Evolutionary conservation across 768 basidiomycete species (phyloP), one percentile per base, ranked within the genome.

Genomic region (Lactarius quietus): DNA sequence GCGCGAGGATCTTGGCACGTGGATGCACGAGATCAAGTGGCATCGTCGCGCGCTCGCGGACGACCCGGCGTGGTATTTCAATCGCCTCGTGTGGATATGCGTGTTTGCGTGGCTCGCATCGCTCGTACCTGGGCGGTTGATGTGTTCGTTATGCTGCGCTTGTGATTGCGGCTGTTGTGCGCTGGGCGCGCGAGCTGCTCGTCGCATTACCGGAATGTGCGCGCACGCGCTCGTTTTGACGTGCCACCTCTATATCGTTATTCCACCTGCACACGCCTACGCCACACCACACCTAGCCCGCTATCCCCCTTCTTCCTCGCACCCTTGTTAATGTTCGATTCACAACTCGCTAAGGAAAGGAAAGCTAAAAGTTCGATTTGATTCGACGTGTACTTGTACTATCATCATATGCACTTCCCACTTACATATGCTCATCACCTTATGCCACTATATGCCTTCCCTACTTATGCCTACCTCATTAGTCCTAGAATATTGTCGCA

Each of bases 71-170:
- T 66, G 64, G 67, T 62, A 66, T 29, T 20, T 60, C 23, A 61
- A 68, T n/a, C 64, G 64, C 7, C 59, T 68, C 48, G 3, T 68
- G 17, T 38, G 9, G 3, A 39, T 68, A 51, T 68, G 64, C 41
- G 39, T 31, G 17, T 23, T 68, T 23, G 61, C 39, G 26, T 68
- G 67, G 67, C 56, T 68, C 12, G 15, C 57, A 15, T 61, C 59
- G 18, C 65, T 66, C 65, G 6, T 66, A 9, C 65, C 65, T 6
- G 65, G 41, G 1, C 61, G 3, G 15, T 66, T 35, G 3, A 20
- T 12, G 7, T 53, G 5, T 1, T 60, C 58, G 26, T 39, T 2
- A 5, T 10, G 1, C 28, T 4, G 43, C 58, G 26, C 54, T 65
- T n/a, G 10, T 48, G 5, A 1, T 39, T 17, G 23, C 15, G n/a